Base-by-base conservation (phyloP, 2,329 filamentous ascomycete species). In the Coleophoma eucalyptorum region DNA sequence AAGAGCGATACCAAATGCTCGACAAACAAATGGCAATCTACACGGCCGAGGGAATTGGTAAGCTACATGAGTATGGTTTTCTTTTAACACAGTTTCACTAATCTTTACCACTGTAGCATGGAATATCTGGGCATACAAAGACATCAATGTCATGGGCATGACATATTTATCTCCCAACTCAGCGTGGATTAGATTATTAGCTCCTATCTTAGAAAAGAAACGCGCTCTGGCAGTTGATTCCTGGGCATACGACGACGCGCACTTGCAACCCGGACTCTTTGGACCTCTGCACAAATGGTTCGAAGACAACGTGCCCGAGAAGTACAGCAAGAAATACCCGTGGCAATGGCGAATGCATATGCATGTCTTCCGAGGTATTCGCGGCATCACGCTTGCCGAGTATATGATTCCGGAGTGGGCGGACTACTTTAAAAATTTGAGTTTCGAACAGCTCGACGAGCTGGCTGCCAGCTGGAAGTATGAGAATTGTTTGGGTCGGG, bases 351-450 rank as follows among this genome's bases (percentile, higher is more conserved):
- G 58, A 35, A 61, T 58, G 54, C 56, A 59, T 43, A 60, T 58
- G 55, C 58, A 61, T 46, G 55, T 61, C 11, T 58, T 59, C 50
- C 58, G 59, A 12, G 54, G 52, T 8, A 56, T 61, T 38, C 51
- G 59, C 49, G 58, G 58, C 41, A 57, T 58, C 43, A 61, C 58
- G 20, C 51, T 79, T 51, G 67, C 72, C 3, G 67, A 68, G 40
- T 72, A 71, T 48, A 67, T 77, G 62, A 65, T 67, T 45, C 68
- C 71, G 49, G 75, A 77, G 58, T 76, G 74, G 65, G 73, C 73
- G 12, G 68, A 69, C 56, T 63, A 73, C 47, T 79, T 78, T 55
- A 58, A 63, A 44, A 68, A 61, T 37, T 70, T 71, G 65, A 65
- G 65, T 19, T 65, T 70, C 46, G 65, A 69, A 15, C 69, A 75